Evolutionary conservation across 306 rosid genomes (phyloP).

Genomic region (Rosa multiflora): DNA sequence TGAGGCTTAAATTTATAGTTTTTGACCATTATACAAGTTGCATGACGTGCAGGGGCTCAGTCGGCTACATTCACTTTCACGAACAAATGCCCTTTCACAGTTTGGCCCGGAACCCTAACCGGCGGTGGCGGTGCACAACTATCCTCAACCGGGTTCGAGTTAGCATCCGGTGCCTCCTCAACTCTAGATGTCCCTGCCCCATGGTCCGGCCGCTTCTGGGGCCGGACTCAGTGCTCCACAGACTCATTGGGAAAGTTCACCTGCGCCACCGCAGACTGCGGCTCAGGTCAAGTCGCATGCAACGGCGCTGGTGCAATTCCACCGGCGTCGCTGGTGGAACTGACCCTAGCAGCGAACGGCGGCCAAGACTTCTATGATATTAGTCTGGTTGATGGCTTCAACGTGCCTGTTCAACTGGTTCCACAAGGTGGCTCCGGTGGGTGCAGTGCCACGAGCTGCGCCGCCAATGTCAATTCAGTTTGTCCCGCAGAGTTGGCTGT

Average conservation of each 20-base stretch:
- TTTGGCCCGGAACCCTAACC: slow-evolving; percentile 19
- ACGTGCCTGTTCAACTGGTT: neutral
- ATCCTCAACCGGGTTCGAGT: slow-evolving; percentile 30
- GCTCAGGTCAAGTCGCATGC: slow-evolving; percentile 25
- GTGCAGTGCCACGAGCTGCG: slow-evolving; percentile 11
- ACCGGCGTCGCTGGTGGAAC: slow-evolving; percentile 22
- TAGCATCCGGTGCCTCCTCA: slow-evolving; percentile 8
- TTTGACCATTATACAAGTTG: neutral
- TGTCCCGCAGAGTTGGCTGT: slow-evolving; percentile 12
- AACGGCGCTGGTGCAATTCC: slow-evolving; percentile 29
- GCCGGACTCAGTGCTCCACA: slow-evolving; percentile 22
- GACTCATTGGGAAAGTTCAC: slow-evolving; percentile 11
- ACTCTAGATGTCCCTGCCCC: slow-evolving; percentile 11
- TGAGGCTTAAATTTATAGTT: neutral
- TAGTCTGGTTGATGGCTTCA: slow-evolving; percentile 31
- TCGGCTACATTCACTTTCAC: slow-evolving; percentile 7
- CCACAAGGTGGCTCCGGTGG: slow-evolving; percentile 19
- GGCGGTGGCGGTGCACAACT: slow-evolving; percentile 10
- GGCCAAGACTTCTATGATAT: slow-evolving; percentile 34
- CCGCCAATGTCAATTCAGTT: slow-evolving; percentile 3
- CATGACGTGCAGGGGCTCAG: slow-evolving; percentile 7
- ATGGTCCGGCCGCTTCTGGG: slow-evolving; percentile 33
- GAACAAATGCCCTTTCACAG: slow-evolving; percentile 12
- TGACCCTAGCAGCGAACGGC: neutral
- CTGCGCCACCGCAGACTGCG: slow-evolving; percentile 33